phyloP scores from a whole-genome alignment of 108 stramenopile genomes.

The Poteriospumella lacustris region DNA sequence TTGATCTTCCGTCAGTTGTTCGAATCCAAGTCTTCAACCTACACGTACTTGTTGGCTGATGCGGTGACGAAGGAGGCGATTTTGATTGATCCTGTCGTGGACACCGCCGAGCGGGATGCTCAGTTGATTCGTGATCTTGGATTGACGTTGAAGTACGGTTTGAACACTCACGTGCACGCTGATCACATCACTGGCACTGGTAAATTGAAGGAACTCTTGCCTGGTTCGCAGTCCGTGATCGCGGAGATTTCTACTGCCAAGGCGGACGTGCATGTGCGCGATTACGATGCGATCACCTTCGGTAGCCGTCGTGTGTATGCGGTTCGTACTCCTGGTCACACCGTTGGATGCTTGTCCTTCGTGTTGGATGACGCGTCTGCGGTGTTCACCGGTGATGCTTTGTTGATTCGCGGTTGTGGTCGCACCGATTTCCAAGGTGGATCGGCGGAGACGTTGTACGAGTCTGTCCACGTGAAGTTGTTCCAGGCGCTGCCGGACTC shows the following conservation, averaged over 20 bases:
- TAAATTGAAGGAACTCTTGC: constrained; percentile 58
- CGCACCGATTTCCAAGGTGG: constrained; percentile 80
- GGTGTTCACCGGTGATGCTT: constrained; percentile 79
- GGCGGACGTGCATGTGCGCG: constrained; percentile 59
- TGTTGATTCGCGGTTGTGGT: constrained; percentile 73
- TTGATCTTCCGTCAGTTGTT: too few species aligned
- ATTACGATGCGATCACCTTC: constrained; percentile 66
- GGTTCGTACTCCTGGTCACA: constrained; percentile 30
- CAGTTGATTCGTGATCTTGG: constrained; percentile 65
- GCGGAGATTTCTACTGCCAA: constrained; percentile 61
- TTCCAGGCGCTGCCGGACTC: constrained; percentile 64
- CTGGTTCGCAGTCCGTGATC: constrained; percentile 66
- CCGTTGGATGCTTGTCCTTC: constrained; percentile 68
- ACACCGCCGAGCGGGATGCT: too few species aligned
- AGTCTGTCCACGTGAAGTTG: constrained; percentile 64
- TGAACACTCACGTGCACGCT: constrained; percentile 74
- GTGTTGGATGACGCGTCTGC: constrained; percentile 69
- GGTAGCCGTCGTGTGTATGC: constrained; percentile 60
- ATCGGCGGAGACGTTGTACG: constrained; percentile 58
- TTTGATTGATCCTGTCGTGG: too few species aligned
- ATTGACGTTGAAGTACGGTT: constrained; percentile 63
- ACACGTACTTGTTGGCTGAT: too few species aligned
- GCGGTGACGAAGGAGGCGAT: too few species aligned
- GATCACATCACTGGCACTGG: constrained; percentile 82
- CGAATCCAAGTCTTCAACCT: too few species aligned